These are phyloP conservation scores for Neospermospora avenae DNA, from an alignment of 2,329 filamentous ascomycete species.

Conservation along the genomic window DNA sequence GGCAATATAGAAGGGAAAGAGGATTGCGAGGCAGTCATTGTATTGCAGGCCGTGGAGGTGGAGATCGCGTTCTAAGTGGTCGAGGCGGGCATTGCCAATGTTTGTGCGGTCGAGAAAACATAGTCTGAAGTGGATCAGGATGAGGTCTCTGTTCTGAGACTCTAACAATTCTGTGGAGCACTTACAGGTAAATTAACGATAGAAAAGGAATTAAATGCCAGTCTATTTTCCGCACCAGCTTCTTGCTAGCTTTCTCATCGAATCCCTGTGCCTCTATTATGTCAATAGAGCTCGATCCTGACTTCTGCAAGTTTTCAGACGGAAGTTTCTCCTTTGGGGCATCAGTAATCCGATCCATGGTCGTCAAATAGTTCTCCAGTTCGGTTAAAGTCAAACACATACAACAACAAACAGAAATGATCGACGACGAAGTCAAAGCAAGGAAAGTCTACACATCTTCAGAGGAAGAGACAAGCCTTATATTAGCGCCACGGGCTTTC, in stretches of 20 bases:
- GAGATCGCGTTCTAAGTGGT: slow-evolving; percentile 29
- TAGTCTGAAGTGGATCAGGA: slow-evolving; percentile 5
- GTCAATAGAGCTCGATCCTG: slow-evolving; percentile 5
- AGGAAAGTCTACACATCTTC: too few species aligned
- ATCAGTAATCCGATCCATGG: neutral
- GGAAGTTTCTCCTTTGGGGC: neutral
- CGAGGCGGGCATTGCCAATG: slow-evolving; percentile 25
- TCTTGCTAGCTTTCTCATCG: slow-evolving; percentile 43
- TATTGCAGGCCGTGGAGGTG: slow-evolving; percentile 36
- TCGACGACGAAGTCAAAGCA: too few species aligned
- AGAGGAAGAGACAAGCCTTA: neutral
- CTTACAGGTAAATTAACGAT: slow-evolving; percentile 51
- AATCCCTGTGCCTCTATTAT: slow-evolving; percentile 26
- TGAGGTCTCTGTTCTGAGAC: too few species aligned
- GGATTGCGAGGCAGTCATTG: slow-evolving; percentile 30
- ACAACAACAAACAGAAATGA: neutral
- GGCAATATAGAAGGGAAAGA: slow-evolving; percentile 22
- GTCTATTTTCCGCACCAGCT: slow-evolving; percentile 54
- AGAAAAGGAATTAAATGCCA: slow-evolving; percentile 56
- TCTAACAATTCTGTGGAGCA: slow-evolving; percentile 23
- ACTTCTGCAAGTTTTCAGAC: neutral
- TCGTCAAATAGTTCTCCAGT: neutral
- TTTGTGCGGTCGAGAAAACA: slow-evolving; percentile 24
- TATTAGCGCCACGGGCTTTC: neutral
- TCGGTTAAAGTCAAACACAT: neutral